Evolutionary conservation across 1,284 basidiomycete species (phyloP), one percentile per base, ranked within the genome.

Genomic region (Pterulicium gracile): DNA sequence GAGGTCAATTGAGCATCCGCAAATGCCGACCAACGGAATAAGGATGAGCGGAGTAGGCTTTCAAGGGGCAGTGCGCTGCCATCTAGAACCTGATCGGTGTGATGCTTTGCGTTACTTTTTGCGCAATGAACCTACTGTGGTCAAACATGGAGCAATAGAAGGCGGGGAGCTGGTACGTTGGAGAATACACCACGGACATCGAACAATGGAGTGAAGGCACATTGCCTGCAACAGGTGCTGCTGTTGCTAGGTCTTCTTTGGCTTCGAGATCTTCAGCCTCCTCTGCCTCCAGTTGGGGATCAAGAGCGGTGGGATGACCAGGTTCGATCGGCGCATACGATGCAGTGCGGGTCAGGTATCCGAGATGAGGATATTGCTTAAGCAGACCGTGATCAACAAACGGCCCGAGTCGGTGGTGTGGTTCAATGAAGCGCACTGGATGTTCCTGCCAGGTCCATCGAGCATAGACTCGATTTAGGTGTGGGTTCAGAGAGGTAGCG

Each of bases 61-160:
- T 64, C 56, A 17, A 88, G 61, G 7, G 68, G 50, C 15, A 89
- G 59, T 4, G 81, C 79, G 3, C 71, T 61, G 13, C 88, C 88
- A 51, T 68, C 88, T 91, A 56, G 36, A 51, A 40, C 44, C 2
- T 18, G 17, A 15, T 51, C 48, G 42, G 22, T 12, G 47, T 45
- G 32, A 24, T 24, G 22, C 18, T 50, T 13, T 20, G 47, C 48
- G 51, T 18, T 17, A 24, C 13, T 43, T 24, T 47, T 17, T 27
- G 24, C n/a, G 24, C 27, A 32, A 47, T 43, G 22, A 17, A 77
- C 82, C 56, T 58, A 88, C 88, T 73, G 45, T 70, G 63, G 55
- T 78, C 68, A 52, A 81, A 72, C 14, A 82, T 62, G 4, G 75
- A 72, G 61, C 90, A 89, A 63, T 88, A 90, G 55, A 91, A 82